Conservation (phyloP, 345 rosid genomes). For the Populus davidiana region DNA sequence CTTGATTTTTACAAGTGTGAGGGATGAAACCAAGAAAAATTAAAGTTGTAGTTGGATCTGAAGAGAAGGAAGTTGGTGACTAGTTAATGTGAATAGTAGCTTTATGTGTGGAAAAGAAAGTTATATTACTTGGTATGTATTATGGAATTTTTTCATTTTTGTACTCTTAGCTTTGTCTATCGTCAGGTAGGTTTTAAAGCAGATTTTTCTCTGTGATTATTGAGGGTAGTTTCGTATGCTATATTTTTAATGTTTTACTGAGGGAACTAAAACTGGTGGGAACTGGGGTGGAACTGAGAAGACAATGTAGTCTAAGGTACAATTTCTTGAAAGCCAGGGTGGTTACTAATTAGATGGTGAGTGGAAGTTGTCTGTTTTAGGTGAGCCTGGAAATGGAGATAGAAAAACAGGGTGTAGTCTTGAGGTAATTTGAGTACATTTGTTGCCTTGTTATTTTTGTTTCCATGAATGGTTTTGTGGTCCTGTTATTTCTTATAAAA, state of each 20-base stretch:
- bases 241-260: neutral
- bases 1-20: neutral
- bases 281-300: neutral
- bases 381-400: neutral
- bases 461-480: neutral
- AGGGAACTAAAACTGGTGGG: neutral
- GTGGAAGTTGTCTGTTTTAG: neutral
- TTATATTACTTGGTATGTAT: too few relatives aligned
- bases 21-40: neutral
- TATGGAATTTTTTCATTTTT: too few relatives aligned
- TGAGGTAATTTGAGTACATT: neutral
- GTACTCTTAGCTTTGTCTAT: too few relatives aligned
- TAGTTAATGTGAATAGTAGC: neutral
- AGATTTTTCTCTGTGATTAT: neutral
- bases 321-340: neutral
- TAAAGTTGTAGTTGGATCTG: neutral
- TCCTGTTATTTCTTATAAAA: too few relatives aligned
- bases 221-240: neutral
- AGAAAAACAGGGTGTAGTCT: neutral
- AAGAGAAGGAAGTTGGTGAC: neutral
- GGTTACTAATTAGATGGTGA: neutral
- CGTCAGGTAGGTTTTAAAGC: neutral
- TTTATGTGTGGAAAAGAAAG: too few relatives aligned
- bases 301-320: neutral
- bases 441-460: neutral